A percentile compares a stretch with the other conserved stretches of the same genome.
phyloP scores from a whole-genome alignment of 176 grass and related monocot species.

The Lolium rigidum region DNA sequence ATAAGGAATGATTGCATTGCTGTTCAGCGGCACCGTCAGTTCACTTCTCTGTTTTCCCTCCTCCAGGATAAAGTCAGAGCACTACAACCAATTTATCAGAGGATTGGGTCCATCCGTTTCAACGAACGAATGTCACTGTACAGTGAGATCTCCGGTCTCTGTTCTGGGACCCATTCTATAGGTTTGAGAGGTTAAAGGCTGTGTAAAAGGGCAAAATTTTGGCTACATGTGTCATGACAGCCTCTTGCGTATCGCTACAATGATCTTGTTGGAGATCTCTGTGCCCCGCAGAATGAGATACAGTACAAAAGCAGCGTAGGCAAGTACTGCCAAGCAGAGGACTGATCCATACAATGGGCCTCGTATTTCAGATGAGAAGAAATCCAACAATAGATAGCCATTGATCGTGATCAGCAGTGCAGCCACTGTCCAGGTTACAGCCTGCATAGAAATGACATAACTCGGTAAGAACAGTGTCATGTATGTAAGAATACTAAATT shows the following conservation, averaged over 20 bases:
- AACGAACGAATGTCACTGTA: constrained; percentile 38
- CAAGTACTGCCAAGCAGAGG: constrained; percentile 51
- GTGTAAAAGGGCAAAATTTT: constrained; percentile 30
- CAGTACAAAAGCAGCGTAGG: constrained; percentile 67
- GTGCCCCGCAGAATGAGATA: constrained; percentile 81
- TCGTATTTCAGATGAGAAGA: constrained; percentile 81
- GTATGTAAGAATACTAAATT: neutral
- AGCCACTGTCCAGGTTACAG: constrained; percentile 85
- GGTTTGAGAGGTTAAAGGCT: constrained; percentile 26
- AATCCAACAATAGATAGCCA: constrained; percentile 86
- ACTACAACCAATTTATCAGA: neutral
- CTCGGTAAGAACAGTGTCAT: neutral
- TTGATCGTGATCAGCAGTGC: constrained; percentile 89
- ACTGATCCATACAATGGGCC: constrained; percentile 62
- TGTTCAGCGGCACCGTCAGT: constrained; percentile 19
- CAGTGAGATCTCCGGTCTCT: constrained; percentile 12
- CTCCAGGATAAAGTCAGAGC: neutral
- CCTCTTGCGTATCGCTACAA: constrained; percentile 44
- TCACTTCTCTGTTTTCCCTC: constrained; percentile 20
- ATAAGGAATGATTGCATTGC: neutral
- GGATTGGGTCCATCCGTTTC: neutral
- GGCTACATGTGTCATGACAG: constrained; percentile 45
- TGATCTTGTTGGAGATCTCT: constrained; percentile 48
- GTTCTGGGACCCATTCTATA: constrained; percentile 22
- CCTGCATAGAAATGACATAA: constrained; percentile 49